Conservation (phyloP, 257 asterid species). For the Paraleonurus japonicus region DNA sequence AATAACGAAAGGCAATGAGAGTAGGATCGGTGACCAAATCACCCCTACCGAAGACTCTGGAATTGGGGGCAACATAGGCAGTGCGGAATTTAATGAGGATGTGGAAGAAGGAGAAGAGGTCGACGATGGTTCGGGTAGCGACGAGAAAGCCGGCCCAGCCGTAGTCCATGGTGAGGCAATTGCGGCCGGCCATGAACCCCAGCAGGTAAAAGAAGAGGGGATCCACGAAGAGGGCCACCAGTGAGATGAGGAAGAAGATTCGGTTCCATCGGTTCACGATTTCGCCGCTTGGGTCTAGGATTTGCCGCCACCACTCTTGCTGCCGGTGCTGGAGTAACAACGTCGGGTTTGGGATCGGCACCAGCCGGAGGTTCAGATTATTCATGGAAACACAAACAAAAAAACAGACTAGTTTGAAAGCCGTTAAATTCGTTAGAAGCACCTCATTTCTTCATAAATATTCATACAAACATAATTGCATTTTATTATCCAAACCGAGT, state of each 20-base stretch:
- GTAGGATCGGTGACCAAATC: constrained; percentile 64
- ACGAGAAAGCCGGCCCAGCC: constrained; percentile 43
- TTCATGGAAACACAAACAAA: no score
- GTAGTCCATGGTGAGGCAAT: constrained; percentile 58
- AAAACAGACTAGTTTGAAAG: background rate
- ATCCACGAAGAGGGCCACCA: constrained; percentile 71
- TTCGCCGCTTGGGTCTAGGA: constrained; percentile 73
- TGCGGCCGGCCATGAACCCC: constrained; percentile 24
- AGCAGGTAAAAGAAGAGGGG: constrained; percentile 78
- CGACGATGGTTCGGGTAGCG: constrained; percentile 50
- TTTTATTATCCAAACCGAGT: no score
- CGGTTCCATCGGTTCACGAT: constrained; percentile 67
- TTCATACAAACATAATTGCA: no score
- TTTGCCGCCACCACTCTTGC: constrained; percentile 58
- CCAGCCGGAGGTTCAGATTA: constrained; percentile 37
- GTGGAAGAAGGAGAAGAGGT: constrained; percentile 64
- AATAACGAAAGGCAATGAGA: constrained; percentile 56
- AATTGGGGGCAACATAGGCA: constrained; percentile 54
- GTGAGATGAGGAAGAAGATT: constrained; percentile 54
- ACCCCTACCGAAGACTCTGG: constrained; percentile 84
- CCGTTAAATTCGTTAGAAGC: background rate
- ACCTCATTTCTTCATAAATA: no score
- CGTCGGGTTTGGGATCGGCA: constrained; percentile 41
- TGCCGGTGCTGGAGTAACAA: constrained; percentile 41
- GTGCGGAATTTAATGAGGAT: constrained; percentile 77